These are phyloP conservation scores for Trichocomaceae sp. DNA, from an alignment of 2,329 filamentous ascomycete genomes.

Conservation along the genomic window DNA sequence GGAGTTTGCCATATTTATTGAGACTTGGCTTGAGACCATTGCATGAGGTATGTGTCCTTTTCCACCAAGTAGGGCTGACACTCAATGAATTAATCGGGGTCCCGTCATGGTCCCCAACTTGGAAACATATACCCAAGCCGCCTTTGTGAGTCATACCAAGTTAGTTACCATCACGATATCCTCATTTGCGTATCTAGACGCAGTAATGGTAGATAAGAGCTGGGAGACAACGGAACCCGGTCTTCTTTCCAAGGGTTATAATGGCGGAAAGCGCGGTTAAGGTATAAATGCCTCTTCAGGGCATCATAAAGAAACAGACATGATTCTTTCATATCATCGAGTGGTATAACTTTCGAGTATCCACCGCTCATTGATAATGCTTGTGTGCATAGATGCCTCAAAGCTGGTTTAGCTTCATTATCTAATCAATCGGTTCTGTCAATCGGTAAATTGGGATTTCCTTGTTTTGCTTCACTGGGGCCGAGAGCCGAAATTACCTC, in stretches of 20 bases:
- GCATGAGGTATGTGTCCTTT: not conserved
- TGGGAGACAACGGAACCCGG: not conserved
- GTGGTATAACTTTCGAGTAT: not conserved
- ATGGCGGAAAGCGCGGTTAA: conserved; percentile 6
- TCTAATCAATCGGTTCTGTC: not conserved
- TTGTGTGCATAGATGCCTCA: not conserved
- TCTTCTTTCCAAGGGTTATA: not conserved
- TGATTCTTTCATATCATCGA: not conserved
- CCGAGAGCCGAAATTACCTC: not conserved
- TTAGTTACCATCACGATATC: not conserved
- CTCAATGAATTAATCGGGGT: not conserved
- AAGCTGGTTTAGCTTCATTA: not conserved
- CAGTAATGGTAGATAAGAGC: not conserved
- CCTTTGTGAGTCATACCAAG: not conserved
- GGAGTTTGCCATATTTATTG: not conserved
- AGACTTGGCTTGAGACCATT: not conserved
- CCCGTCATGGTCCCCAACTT: not conserved
- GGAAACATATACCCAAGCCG: not conserved
- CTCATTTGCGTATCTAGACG: not conserved
- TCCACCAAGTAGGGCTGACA: not conserved
- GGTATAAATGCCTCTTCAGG: not conserved
- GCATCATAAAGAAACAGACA: not conserved
- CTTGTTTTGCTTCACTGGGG: not conserved
- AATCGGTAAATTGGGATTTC: too few species aligned
- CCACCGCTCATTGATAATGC: not conserved